These are phyloP conservation scores for Rhynchosporium secalis DNA, from an alignment of 2,329 filamentous ascomycete genomes.

Conservation along the genomic window DNA sequence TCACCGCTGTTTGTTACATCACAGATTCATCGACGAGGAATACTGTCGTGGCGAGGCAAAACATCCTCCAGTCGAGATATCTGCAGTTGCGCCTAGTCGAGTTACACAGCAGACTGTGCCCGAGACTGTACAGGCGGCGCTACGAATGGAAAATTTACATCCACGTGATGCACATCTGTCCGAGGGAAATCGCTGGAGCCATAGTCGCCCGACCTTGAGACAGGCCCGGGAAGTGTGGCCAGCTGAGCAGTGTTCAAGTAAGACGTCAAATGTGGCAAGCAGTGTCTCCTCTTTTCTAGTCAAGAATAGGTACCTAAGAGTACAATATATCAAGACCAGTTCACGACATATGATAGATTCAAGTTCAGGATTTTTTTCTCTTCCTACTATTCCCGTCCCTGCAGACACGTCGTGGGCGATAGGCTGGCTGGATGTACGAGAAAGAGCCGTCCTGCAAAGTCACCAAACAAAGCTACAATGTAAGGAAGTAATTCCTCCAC, in stretches of 20 bases:
- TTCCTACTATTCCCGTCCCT: background rate
- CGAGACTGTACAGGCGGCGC: background rate
- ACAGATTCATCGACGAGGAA: conserved; percentile 29
- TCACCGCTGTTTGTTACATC: conserved; percentile 34
- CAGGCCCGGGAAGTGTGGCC: conserved; percentile 1
- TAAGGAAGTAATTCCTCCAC: background rate
- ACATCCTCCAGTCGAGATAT: conserved; percentile 17
- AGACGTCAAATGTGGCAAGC: background rate
- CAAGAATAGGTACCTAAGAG: background rate
- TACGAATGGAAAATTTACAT: background rate
- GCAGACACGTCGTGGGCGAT: background rate
- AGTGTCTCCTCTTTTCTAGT: background rate
- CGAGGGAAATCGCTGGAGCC: background rate
- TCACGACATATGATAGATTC: background rate
- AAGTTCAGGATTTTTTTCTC: background rate
- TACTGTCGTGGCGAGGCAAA: conserved; percentile 19
- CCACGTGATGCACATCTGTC: conserved; percentile 12
- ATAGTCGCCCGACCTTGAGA: background rate
- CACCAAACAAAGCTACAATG: background rate
- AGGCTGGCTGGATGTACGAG: background rate
- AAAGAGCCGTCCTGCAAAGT: background rate
- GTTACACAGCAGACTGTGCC: conserved; percentile 24
- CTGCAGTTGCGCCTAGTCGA: conserved; percentile 20
- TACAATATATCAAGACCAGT: conserved; percentile 5
- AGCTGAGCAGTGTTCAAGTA: background rate